These are phyloP conservation scores for Xylaria nigripes DNA, from an alignment of 495 filamentous ascomycete species.

Conservation along the genomic window DNA sequence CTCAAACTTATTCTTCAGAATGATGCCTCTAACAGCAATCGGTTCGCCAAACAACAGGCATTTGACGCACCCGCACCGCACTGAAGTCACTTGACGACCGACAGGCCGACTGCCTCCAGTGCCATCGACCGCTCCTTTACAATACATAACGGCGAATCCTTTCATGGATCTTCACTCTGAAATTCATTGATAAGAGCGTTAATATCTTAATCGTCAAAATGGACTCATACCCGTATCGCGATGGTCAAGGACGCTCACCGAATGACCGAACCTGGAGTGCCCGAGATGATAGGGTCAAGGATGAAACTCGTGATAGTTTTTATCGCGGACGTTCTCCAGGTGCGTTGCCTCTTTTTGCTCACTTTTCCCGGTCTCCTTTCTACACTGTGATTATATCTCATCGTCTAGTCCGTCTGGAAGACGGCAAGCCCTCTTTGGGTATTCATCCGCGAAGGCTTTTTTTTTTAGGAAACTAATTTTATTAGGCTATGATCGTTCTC, in stretches of 20 bases:
- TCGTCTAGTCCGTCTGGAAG: background rate
- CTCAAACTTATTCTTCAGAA: slow-evolving; percentile 26
- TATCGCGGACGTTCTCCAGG: slow-evolving; percentile 51
- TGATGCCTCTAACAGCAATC: slow-evolving; percentile 45
- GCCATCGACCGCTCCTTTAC: background rate
- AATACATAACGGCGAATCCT: slow-evolving; percentile 5
- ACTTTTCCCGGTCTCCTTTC: background rate
- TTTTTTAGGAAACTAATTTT: slow-evolving; percentile 14
- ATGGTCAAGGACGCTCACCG: slow-evolving; percentile 41
- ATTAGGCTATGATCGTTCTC: slow-evolving; percentile 34
- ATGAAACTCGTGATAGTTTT: slow-evolving; percentile 43
- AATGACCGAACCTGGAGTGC: slow-evolving; percentile 41
- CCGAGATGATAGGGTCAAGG: slow-evolving; percentile 43
- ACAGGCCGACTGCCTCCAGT: slow-evolving; percentile 7
- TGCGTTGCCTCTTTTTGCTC: slow-evolving; percentile 26
- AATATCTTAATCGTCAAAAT: slow-evolving; percentile 19
- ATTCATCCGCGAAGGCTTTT: background rate
- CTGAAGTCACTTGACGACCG: slow-evolving; percentile 22
- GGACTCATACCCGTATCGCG: slow-evolving; percentile 41
- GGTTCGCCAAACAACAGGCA: slow-evolving; percentile 42
- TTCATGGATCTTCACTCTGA: background rate
- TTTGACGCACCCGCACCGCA: slow-evolving; percentile 19
- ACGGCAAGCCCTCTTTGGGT: background rate
- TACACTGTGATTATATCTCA: background rate
- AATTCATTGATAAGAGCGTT: background rate